phyloP scores from a whole-genome alignment of 2,329 filamentous ascomycete species.

The Cladosporium cucumerinum region DNA sequence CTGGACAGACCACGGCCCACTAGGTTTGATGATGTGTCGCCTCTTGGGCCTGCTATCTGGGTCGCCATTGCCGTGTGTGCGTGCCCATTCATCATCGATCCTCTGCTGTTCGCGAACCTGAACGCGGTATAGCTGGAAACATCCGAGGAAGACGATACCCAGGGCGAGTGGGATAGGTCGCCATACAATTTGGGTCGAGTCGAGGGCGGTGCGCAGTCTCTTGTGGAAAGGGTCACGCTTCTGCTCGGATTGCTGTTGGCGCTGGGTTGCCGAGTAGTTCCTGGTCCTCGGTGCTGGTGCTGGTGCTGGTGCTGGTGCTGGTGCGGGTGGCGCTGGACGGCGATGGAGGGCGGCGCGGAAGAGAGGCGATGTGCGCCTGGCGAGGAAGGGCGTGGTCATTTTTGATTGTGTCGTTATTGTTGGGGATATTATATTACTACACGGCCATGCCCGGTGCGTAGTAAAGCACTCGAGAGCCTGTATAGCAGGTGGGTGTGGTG shows the following conservation, averaged over 20 bases:
- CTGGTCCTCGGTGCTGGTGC: not conserved
- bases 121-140: slow-evolving; percentile 79
- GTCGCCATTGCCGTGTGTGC: slow-evolving; percentile 29
- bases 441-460: not conserved
- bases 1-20: slow-evolving; percentile 88
- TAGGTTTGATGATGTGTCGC: slow-evolving; percentile 67
- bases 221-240: slow-evolving; percentile 7
- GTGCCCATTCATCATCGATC: slow-evolving; percentile 45
- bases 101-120: slow-evolving; percentile 48
- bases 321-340: not conserved
- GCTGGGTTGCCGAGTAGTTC: slow-evolving; percentile 3
- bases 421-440: not conserved
- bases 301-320: not conserved
- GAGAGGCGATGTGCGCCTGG: slow-evolving; percentile 12
- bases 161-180: slow-evolving; percentile 84
- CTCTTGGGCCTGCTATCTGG: slow-evolving; percentile 48
- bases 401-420: not conserved
- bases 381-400: slow-evolving; percentile 7
- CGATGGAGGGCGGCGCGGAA: slow-evolving; percentile 14
- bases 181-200: slow-evolving; percentile 51
- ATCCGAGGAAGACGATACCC: slow-evolving; percentile 78
- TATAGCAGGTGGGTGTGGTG: not conserved
- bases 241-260: slow-evolving; percentile 4
- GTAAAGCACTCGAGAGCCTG: not conserved
- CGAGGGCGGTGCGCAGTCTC: slow-evolving; percentile 8